Base-by-base conservation (phyloP, 495 filamentous ascomycete species). In the Extremus antarcticus region DNA sequence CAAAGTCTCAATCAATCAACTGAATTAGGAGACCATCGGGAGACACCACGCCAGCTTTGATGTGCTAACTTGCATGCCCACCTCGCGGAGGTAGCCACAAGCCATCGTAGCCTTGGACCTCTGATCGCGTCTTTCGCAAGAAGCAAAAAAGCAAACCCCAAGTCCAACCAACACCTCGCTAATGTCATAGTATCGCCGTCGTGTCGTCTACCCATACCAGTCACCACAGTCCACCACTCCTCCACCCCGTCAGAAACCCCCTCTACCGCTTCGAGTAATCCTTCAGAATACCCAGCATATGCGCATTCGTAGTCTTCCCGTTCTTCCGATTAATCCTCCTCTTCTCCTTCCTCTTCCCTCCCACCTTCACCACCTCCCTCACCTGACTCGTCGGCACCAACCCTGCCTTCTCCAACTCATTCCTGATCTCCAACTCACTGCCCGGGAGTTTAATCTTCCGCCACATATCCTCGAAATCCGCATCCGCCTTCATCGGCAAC, bases 221-320 rank as follows among this genome's bases (percentile, higher is more conserved):
- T 45, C 43, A 45, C 17, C 7, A 8, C 43, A 45, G 43, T 17
- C 43, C 8, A 45, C n/a, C 43, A 7, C 43, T 4, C 45, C 69
- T 66, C 80, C 80, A 35, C 29, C 29, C 7, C 29, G 7, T 4
- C 29, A 35, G 13, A 4, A 7, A 7, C 29, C 56, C 78, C 67
- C 25, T 4, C 38, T 43, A 52, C 50, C 22, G 40, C 68, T 85
- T 77, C 25, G 82, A 84, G 58, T 89, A 94, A 64, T 95, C 90
- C 71, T 86, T 83, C 56, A 97, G 72, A 45, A 98, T 79, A 58
- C 85, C 82, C 63, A 76, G 77, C 92, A 98, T 95, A 66, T 98
- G 92, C 29, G 80, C 83, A 65, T 98, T 98, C 47, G 90, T 95
- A 40, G 84, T 84, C 76, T 89, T 94, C 23, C 85, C 87, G 54